Conservation (phyloP, 805 yeast species). For the Allodekkera sacchari region DNA sequence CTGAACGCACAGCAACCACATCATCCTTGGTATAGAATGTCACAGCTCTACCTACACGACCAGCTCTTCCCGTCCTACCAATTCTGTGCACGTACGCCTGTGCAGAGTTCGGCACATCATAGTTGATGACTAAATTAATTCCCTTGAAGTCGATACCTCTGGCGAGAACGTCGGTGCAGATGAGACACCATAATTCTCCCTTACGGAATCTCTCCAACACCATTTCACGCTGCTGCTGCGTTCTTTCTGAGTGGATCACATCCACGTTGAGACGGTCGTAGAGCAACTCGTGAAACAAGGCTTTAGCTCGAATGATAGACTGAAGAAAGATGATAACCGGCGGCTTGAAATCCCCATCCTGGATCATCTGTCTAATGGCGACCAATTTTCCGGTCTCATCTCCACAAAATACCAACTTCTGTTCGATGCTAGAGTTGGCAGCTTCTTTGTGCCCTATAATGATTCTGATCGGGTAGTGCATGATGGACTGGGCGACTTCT, state of each 20-base stretch:
- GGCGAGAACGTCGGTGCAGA: conserved; percentile 92
- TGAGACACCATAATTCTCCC: conserved; percentile 93
- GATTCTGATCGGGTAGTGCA: conserved; percentile 78
- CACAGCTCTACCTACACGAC: conserved; percentile 75
- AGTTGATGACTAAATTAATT: conserved; percentile 87
- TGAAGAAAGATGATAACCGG: conserved; percentile 91
- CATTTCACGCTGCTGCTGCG: conserved; percentile 78
- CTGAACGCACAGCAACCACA: conserved; percentile 61
- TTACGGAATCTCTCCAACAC: conserved; percentile 76
- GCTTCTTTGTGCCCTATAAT: conserved; percentile 93
- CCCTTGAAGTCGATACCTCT: conserved; percentile 98
- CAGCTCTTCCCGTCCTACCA: conserved; percentile 98
- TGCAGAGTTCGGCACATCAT: conserved; percentile 90
- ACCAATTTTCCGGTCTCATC: conserved; percentile 91
- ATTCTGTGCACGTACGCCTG: conserved; percentile 96
- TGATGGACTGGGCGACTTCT: conserved; percentile 74
- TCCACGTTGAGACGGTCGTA: conserved; percentile 92
- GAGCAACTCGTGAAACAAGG: conserved; percentile 83
- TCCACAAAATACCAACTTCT: conserved; percentile 78
- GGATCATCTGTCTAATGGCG: conserved; percentile 83
- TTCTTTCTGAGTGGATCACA: conserved; percentile 91
- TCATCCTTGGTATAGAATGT: conserved; percentile 94
- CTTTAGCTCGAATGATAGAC: conserved; percentile 88
- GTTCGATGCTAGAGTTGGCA: conserved; percentile 78
- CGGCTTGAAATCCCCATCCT: conserved; percentile 78